Evolutionary conservation across 192 early-diverging fungal genomes (phyloP), one percentile per base, ranked within the genome.

Genomic region (Umbelopsis vinacea): DNA sequence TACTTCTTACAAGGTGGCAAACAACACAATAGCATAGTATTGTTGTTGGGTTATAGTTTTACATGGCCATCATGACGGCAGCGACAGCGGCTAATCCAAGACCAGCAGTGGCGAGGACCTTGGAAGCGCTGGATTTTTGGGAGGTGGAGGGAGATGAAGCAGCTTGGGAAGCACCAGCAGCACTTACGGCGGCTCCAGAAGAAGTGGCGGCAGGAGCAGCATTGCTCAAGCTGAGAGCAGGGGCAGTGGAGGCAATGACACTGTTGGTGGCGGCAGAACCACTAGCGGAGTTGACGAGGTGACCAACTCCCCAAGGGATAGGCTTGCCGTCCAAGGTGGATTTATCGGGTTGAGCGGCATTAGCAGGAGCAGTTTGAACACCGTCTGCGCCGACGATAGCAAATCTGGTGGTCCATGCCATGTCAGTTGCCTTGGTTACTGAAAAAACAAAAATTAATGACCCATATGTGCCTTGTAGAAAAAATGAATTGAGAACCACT

Each of bases 321-420:
- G 12, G 8, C 47, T 70, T 0, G 15, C 46, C 46, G 47, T 70
- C 29, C 35, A 45, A 50, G 46, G 73, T 70, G 17, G 26, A 19
- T 69, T 74, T 74, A 43, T 79, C 68, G 54, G 74, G 48, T 43
- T 79, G 78, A 19, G 40, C 43, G 2, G 70, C n/a, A 24, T 79
- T 70, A 9, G 63, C 43, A 38, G 79, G 75, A 0, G 33, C 60
- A 29, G 21, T 40, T 12, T 66, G 38, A 7, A 46, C 37, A 29
- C 57, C 69, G 40, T 71, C 67, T 6, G 63, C 46, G 37, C 33
- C 76, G 2, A 67, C 67, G 14, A 81, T 81, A 37, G 69, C 75
- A 60, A 81, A 81, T 19, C 79, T 72, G 45, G 76, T 81, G 22
- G 79, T 77, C 79, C 79, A 81, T 21, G 79, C 71, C 55, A 53